Evolutionary conservation across 352 stramenopile species (phyloP), one percentile per base, ranked within the genome.

Genomic region (Pythium folliculosum): DNA sequence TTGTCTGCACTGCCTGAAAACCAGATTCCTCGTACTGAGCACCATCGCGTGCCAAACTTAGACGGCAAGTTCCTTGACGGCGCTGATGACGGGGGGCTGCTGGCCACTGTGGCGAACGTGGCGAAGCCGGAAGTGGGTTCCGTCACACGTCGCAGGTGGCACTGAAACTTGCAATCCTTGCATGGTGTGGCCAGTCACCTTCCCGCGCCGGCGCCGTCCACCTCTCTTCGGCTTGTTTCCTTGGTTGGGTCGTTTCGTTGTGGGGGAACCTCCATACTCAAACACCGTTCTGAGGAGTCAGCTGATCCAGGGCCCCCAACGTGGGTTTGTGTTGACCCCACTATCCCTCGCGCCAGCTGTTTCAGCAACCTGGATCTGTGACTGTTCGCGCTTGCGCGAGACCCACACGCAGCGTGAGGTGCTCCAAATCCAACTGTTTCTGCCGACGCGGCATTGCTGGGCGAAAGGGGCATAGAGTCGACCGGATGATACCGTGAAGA

Each of bases 121-220:
- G 44, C 13, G 44, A 25, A 50, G 44, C 44, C 21, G 44, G 7
- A 50, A 17, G 37, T 58, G 30, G 32, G 51, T 45, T 58, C 17
- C 30, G n/a, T 58, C 51, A 58, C 51, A 58, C 27, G 51, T 58
- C 51, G 10, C 51, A 58, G 51, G 43, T 56, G 4, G 21, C 35
- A 43, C 32, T 40, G 12, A 47, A 58, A 45, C 12, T 44, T 22
- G 23, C 25, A 38, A 56, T 43, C 25, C 4, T 19, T 2, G 21
- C 27, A 32, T 58, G 51, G 21, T 58, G 51, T 30, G 51, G 51
- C 51, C 51, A 58, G 51, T 43, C 50, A 56, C 43, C 19, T 13
- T 27, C 44, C 19, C 14, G 44, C 19, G 12, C 44, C 40, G 21
- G 21, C 44, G 44, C 19, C 14, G 10, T 45, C 27, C 14, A 56